Percentiles rank a stretch among this genome's conserved stretches.
These are phyloP conservation scores for Dioscorea cayenensis DNA, from an alignment of 116 monocot species.

Conservation along the genomic window DNA sequence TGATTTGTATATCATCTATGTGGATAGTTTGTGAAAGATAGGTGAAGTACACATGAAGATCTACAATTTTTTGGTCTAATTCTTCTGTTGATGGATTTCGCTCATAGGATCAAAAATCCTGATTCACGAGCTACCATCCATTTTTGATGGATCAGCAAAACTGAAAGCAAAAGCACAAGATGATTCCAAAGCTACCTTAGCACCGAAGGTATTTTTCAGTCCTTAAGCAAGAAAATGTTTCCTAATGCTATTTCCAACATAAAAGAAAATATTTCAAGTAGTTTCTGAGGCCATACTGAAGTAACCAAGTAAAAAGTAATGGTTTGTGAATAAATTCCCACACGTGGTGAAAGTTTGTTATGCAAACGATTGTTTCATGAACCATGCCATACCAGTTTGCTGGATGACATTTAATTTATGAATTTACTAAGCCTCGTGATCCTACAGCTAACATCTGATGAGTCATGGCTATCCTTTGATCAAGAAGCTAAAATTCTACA, in stretches of 20 bases:
- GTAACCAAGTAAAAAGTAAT: too few relatives aligned
- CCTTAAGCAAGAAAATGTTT: too few relatives aligned
- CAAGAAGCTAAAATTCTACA: constrained; percentile 74
- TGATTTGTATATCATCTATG: background rate
- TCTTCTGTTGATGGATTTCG: background rate
- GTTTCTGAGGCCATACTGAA: background rate
- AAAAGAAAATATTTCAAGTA: background rate
- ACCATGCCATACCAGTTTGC: background rate
- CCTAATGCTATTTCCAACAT: background rate
- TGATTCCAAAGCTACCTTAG: constrained; percentile 80
- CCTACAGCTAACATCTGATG: constrained; percentile 57
- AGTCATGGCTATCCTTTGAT: constrained; percentile 88
- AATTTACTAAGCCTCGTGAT: background rate
- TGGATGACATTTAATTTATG: too few relatives aligned
- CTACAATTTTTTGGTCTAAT: background rate
- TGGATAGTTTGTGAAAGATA: background rate
- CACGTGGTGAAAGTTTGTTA: too few relatives aligned
- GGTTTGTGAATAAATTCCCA: too few relatives aligned
- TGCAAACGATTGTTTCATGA: too few relatives aligned
- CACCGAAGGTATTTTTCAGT: constrained; percentile 60
- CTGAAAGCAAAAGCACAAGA: constrained; percentile 79
- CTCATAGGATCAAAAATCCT: constrained; percentile 67
- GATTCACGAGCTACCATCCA: constrained; percentile 73
- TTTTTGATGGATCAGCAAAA: constrained; percentile 89
- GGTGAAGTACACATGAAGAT: background rate